Evolutionary conservation across 2,329 filamentous ascomycete genomes (phyloP).

Genomic region (Fusarium odoratissimum): DNA sequence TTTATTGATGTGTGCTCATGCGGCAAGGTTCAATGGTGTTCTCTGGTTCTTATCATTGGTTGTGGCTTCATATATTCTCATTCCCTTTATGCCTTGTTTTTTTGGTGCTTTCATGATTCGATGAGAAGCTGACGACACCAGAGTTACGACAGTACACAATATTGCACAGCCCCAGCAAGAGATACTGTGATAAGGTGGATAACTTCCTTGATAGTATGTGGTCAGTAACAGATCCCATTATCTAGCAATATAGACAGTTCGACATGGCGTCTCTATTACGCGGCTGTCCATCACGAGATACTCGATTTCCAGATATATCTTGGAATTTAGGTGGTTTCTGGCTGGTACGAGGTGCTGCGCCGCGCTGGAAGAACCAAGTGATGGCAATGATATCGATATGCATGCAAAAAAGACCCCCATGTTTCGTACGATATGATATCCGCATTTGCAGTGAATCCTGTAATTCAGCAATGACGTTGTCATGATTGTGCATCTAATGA

Average conservation of each 20-base stretch:
- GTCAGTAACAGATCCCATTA: neutral
- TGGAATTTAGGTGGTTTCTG: neutral
- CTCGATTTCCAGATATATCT: neutral
- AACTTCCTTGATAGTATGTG: neutral
- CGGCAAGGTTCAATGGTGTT: neutral
- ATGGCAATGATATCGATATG: neutral
- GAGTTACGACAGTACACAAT: too few species aligned
- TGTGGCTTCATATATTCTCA: neutral
- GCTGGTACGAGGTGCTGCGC: slow-evolving; percentile 28
- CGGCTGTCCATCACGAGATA: slow-evolving; percentile 3
- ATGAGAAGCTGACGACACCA: neutral
- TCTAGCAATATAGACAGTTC: neutral
- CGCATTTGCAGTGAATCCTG: neutral
- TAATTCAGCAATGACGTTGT: neutral
- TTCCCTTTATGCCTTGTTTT: neutral
- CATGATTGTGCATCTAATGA: neutral
- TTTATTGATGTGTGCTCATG: neutral
- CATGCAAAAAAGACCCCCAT: neutral
- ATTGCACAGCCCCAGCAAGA: neutral
- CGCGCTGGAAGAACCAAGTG: slow-evolving; percentile 7
- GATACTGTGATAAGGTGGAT: neutral
- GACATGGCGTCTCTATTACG: slow-evolving; percentile 4
- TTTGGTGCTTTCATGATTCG: neutral
- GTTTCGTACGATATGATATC: neutral
- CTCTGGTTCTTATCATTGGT: too few species aligned